A percentile compares a stretch with the other conserved stretches of the same genome.
Conservation (phyloP, 2,329 filamentous ascomycete genomes). For the Teratosphaeria gauchensis region DNA sequence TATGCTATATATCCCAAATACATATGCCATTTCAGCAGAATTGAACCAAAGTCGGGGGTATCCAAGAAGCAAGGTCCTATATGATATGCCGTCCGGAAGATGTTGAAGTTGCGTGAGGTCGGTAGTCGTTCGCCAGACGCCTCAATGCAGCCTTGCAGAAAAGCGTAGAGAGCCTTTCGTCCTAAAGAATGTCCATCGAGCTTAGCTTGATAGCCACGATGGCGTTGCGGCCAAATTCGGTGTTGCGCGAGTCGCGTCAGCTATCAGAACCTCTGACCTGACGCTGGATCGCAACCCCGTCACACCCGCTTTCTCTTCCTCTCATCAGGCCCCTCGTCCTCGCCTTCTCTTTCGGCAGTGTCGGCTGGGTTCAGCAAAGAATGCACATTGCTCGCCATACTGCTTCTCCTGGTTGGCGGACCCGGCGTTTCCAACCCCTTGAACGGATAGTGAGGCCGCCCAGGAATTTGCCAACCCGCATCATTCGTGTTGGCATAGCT, state of each 20-base stretch:
- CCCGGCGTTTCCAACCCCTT: conserved; percentile 42
- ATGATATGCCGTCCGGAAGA: not conserved
- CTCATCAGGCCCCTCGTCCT: conserved; percentile 50
- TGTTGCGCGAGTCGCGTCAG: not conserved
- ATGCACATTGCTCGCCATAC: conserved; percentile 63
- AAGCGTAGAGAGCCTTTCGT: too few species aligned
- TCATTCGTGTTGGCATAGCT: conserved; percentile 16
- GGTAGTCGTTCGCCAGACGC: too few species aligned
- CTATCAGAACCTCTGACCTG: not conserved
- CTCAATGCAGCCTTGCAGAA: too few species aligned
- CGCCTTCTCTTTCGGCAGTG: conserved; percentile 55
- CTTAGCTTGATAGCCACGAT: too few species aligned
- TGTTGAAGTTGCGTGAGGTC: not conserved
- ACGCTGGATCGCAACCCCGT: not conserved
- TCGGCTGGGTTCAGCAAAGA: conserved; percentile 59
- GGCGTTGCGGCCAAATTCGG: too few species aligned
- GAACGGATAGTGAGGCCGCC: conserved; percentile 37
- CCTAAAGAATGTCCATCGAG: too few species aligned
- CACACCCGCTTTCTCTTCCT: conserved; percentile 48
- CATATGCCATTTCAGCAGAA: not conserved
- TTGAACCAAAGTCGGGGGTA: not conserved
- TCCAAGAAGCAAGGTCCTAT: not conserved
- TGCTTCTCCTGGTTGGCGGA: conserved; percentile 57
- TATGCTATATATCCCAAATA: not conserved
- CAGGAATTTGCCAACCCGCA: conserved; percentile 47